These are phyloP conservation scores for Blastocrithidia nonstop DNA, from an alignment of 208 protist genomes.

Conservation along the genomic window DNA sequence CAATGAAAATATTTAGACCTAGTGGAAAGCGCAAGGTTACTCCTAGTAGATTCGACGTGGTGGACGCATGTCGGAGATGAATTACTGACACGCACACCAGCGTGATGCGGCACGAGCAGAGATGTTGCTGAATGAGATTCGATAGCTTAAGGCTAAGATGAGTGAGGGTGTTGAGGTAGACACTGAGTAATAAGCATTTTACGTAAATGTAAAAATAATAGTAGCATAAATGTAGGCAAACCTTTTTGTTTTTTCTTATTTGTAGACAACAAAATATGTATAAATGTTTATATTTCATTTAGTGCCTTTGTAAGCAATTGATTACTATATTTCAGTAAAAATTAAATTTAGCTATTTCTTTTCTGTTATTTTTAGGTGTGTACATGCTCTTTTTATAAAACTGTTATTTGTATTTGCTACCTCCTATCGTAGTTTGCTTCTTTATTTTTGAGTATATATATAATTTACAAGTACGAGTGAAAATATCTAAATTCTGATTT, in stretches of 20 bases:
- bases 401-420: too few species aligned
- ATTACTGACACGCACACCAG: slow-evolving; percentile 81
- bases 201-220: background rate
- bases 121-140: slow-evolving; percentile 69
- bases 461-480: background rate
- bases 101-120: slow-evolving; percentile 68
- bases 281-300: too few species aligned
- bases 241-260: background rate
- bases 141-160: slow-evolving; percentile 59
- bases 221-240: too few species aligned
- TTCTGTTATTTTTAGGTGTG: too few species aligned
- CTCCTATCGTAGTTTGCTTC: slow-evolving; percentile 1
- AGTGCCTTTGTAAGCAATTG: too few species aligned
- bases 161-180: slow-evolving; percentile 4
- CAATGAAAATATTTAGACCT: slow-evolving; percentile 49
- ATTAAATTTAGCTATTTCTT: too few species aligned
- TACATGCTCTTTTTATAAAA: too few species aligned
- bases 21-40: slow-evolving; percentile 23
- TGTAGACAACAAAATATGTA: too few species aligned
- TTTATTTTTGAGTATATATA: background rate
- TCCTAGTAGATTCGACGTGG: slow-evolving; percentile 37
- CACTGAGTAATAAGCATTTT: background rate
- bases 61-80: slow-evolving; percentile 51
- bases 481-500: background rate
- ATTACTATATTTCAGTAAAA: too few species aligned